These are phyloP conservation scores for Lichtheimia hyalospora DNA, from an alignment of 371 early-diverging fungal genomes.

Conservation along the genomic window DNA sequence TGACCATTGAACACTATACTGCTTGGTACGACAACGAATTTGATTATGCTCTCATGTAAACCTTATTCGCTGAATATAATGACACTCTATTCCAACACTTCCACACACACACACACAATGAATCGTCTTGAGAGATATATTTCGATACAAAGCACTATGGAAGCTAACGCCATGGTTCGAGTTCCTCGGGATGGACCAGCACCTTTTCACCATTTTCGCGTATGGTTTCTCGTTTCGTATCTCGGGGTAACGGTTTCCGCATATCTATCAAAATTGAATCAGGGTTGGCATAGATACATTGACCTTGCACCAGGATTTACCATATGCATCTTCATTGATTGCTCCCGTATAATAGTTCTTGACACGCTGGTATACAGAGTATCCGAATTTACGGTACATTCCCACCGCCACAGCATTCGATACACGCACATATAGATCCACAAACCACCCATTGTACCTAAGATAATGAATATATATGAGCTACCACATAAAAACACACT, in stretches of 20 bases:
- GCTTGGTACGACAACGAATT: too few species aligned
- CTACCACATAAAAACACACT: not conserved
- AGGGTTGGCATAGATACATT: not conserved
- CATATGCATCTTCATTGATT: slow-evolving; percentile 78
- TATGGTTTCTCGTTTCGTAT: slow-evolving; percentile 68
- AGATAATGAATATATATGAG: not conserved
- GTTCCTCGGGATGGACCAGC: slow-evolving; percentile 58
- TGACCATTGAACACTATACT: too few species aligned
- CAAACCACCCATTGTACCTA: slow-evolving; percentile 88
- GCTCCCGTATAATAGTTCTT: slow-evolving; percentile 85
- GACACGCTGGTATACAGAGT: slow-evolving; percentile 90
- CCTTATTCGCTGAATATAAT: too few species aligned
- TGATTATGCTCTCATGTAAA: too few species aligned
- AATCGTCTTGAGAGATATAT: too few species aligned
- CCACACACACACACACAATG: too few species aligned
- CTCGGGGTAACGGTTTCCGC: slow-evolving; percentile 84
- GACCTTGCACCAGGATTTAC: slow-evolving; percentile 38
- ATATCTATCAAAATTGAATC: slow-evolving; percentile 61
- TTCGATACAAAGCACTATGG: not conserved
- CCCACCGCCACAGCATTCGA: slow-evolving; percentile 93
- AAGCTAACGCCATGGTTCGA: slow-evolving; percentile 46
- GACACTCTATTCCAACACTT: too few species aligned
- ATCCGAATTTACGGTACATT: slow-evolving; percentile 97
- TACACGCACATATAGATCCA: slow-evolving; percentile 97
- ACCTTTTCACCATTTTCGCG: slow-evolving; percentile 63